Percentiles rank a stretch among this genome's conserved stretches.
These are phyloP conservation scores for Cinnamomum chago DNA, from an alignment of 164 flowering plant genomes.

Conservation along the genomic window DNA sequence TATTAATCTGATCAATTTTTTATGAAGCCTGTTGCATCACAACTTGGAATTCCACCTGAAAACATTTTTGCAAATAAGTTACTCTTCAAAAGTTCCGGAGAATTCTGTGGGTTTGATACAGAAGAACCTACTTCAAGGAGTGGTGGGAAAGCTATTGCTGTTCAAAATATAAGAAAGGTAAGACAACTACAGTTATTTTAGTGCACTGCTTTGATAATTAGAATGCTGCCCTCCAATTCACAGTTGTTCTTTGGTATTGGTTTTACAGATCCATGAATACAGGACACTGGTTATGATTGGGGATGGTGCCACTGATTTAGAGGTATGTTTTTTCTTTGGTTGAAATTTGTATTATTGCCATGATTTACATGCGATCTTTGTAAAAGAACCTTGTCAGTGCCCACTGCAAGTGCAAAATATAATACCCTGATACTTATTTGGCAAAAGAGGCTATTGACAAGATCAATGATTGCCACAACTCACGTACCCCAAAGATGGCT, in stretches of 20 bases:
- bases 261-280: constrained; percentile 65
- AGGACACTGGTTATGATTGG: constrained; percentile 85
- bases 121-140: constrained; percentile 94
- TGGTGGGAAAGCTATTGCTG: constrained; percentile 95
- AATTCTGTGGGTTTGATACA: constrained; percentile 74
- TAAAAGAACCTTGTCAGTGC: not conserved
- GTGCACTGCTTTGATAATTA: not conserved
- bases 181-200: constrained; percentile 6
- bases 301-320: constrained; percentile 99
- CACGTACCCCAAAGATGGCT: not conserved
- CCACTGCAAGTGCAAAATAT: not conserved
- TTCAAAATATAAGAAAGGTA: constrained; percentile 74
- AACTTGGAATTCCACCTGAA: constrained; percentile 72
- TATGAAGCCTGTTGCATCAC: constrained; percentile 81
- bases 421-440: not conserved
- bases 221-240: not conserved
- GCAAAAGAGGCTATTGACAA: not conserved
- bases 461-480: not conserved
- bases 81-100: constrained; percentile 71
- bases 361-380: not conserved
- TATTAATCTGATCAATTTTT: constrained; percentile 12
- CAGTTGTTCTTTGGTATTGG: constrained; percentile 11
- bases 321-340: constrained; percentile 45
- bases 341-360: not conserved
- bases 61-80: constrained; percentile 87